These are phyloP conservation scores for Prunus armeniaca DNA, from an alignment of 306 rosid genomes.

Conservation along the genomic window DNA sequence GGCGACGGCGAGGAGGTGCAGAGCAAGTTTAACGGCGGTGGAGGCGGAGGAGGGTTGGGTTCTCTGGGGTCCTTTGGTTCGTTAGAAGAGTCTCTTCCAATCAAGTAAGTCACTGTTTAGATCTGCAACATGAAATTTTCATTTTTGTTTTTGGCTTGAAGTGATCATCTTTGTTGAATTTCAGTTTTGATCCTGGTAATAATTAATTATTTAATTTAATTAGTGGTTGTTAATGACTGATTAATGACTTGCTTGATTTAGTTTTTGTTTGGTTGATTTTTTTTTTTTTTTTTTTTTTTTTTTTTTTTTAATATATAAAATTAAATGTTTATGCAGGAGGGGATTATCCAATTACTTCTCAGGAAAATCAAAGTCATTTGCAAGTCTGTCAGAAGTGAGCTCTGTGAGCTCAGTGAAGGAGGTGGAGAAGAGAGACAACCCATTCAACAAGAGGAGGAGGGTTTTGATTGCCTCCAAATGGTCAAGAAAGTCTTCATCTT, in stretches of 20 bases:
- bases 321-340: constrained; percentile 54
- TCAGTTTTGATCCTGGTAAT: not conserved
- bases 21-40: constrained; percentile 46
- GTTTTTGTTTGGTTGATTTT: not conserved
- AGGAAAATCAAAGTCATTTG: constrained; percentile 90
- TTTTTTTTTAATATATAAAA: not conserved
- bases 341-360: constrained; percentile 77
- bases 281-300: not conserved
- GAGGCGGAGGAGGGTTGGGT: not conserved
- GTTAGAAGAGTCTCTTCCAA: constrained; percentile 83
- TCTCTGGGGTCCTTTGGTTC: constrained; percentile 49
- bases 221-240: too few relatives aligned
- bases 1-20: constrained; percentile 45
- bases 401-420: constrained; percentile 41
- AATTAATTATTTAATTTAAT: not conserved
- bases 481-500: constrained; percentile 53
- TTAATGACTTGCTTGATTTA: not conserved
- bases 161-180: not conserved
- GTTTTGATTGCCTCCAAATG: constrained; percentile 65
- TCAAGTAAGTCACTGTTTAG: constrained; percentile 50
- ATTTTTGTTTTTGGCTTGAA: not conserved
- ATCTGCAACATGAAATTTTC: not conserved
- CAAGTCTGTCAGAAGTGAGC: constrained; percentile 57
- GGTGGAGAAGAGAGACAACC: constrained; percentile 64
- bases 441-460: constrained; percentile 82